phyloP scores from a whole-genome alignment of 73 alveolate species.

The Tetrahymena thermophila region DNA sequence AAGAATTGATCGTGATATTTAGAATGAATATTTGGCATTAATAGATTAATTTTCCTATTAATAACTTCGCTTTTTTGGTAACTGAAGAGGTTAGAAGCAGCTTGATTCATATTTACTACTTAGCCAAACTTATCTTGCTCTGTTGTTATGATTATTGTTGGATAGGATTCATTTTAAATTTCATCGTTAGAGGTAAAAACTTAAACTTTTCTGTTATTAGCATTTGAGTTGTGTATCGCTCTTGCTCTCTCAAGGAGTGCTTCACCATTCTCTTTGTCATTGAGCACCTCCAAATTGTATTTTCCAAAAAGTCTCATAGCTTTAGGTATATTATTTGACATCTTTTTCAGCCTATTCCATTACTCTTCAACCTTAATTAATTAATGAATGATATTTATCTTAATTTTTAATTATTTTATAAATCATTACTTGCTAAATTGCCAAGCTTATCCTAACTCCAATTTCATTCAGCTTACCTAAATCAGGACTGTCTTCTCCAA shows the following conservation, averaged over 20 bases:
- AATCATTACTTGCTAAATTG: neutral
- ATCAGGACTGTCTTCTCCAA: constrained; percentile 41
- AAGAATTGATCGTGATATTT: constrained; percentile 21
- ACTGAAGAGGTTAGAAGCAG: constrained; percentile 30
- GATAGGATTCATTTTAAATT: constrained; percentile 30
- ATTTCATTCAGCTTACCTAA: constrained; percentile 43
- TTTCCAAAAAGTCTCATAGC: constrained; percentile 46
- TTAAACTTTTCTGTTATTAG: constrained; percentile 3
- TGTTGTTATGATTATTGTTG: constrained; percentile 25
- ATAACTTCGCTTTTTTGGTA: constrained; percentile 33
- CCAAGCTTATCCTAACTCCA: constrained; percentile 31
- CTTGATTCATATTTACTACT: constrained; percentile 22
- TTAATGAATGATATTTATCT: neutral
- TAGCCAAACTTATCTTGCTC: constrained; percentile 30
- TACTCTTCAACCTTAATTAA: constrained; percentile 21
- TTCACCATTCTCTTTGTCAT: constrained; percentile 42
- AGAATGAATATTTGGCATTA: constrained; percentile 40
- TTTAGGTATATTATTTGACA: constrained; percentile 28
- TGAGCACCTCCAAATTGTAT: constrained; percentile 26
- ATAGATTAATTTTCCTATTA: constrained; percentile 21
- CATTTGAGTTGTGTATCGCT: constrained; percentile 8
- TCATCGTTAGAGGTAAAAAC: constrained; percentile 11
- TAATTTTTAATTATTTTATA: neutral
- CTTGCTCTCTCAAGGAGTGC: constrained; percentile 32
- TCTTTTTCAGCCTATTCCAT: constrained; percentile 36